A percentile compares a stretch with the other conserved stretches of the same genome.
These are phyloP conservation scores for Hirsutella rhossiliensis DNA, from an alignment of 2,329 filamentous ascomycete genomes.

Conservation along the genomic window DNA sequence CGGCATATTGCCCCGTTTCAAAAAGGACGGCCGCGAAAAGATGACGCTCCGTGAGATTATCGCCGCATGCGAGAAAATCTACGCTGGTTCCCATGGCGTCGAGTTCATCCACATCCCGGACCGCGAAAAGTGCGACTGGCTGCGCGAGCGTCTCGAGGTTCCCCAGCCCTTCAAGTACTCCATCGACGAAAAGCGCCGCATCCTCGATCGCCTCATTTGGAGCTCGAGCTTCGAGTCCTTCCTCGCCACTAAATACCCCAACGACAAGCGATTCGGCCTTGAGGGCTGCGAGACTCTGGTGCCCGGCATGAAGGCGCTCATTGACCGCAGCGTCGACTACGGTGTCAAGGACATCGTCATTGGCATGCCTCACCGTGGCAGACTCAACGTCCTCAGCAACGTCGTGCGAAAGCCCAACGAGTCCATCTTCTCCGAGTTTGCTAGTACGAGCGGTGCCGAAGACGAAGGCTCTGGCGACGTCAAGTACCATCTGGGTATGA, in stretches of 20 bases:
- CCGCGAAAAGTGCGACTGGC: conserved; percentile 95
- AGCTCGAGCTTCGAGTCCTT: conserved; percentile 95
- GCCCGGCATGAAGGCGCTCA: conserved; percentile 97
- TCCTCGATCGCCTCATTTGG: conserved; percentile 96
- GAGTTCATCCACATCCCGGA: conserved; percentile 99
- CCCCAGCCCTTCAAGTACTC: conserved; percentile 94
- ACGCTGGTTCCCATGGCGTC: conserved; percentile 93
- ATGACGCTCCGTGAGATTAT: conserved; percentile 97
- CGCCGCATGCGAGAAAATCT: conserved; percentile 83
- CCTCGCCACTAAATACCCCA: conserved; percentile 94
- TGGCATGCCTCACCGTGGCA: conserved; percentile 97
- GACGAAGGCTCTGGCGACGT: conserved; percentile 98
- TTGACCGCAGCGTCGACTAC: conserved; percentile 96
- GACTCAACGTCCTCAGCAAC: conserved; percentile 95
- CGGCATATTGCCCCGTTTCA: conserved; percentile 90
- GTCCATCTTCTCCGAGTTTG: conserved; percentile 98
- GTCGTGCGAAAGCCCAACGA: conserved; percentile 98
- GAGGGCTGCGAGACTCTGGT: conserved; percentile 96
- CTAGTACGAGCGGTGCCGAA: conserved; percentile 72
- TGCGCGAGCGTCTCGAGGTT: conserved; percentile 88
- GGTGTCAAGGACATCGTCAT: conserved; percentile 99
- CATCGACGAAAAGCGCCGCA: conserved; percentile 94
- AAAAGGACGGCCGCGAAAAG: conserved; percentile 76
- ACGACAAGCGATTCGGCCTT: conserved; percentile 98
- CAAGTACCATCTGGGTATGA: conserved; percentile 99